phyloP scores from a whole-genome alignment of 2,329 filamentous ascomycete species.

The Septoria petroselini region DNA sequence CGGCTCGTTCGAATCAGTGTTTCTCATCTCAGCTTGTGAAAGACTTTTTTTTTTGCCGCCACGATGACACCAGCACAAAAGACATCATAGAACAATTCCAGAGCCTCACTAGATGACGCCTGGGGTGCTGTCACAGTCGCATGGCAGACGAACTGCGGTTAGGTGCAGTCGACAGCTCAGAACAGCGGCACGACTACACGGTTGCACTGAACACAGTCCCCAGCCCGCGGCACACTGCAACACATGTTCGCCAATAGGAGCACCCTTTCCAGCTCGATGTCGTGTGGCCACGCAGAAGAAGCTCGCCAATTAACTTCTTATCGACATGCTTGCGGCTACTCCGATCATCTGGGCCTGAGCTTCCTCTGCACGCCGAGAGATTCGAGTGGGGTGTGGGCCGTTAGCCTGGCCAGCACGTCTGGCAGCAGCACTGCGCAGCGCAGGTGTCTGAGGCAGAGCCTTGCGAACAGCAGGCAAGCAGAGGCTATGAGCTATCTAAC shows the following conservation, averaged over 20 bases:
- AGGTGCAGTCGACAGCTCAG: neutral
- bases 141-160: constrained; percentile 1
- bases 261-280: neutral
- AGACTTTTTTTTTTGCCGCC: too few relatives aligned
- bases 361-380: constrained; percentile 10
- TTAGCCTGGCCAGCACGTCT: neutral
- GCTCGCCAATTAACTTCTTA: constrained; percentile 5
- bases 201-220: constrained; percentile 1
- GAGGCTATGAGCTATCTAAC: constrained; percentile 6
- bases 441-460: neutral
- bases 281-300: constrained; percentile 1
- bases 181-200: neutral
- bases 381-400: neutral
- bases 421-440: neutral
- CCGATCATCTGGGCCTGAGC: constrained; percentile 2
- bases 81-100: neutral
- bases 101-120: neutral
- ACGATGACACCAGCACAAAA: neutral
- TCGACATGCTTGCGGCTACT: constrained; percentile 9
- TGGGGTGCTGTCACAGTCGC: neutral
- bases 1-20: neutral
- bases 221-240: neutral
- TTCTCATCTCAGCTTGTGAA: neutral
- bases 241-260: constrained; percentile 1
- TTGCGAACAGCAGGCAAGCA: neutral